Conservation (phyloP, 371 early-diverging fungal species). For the Syncephalis plumigaleata region DNA sequence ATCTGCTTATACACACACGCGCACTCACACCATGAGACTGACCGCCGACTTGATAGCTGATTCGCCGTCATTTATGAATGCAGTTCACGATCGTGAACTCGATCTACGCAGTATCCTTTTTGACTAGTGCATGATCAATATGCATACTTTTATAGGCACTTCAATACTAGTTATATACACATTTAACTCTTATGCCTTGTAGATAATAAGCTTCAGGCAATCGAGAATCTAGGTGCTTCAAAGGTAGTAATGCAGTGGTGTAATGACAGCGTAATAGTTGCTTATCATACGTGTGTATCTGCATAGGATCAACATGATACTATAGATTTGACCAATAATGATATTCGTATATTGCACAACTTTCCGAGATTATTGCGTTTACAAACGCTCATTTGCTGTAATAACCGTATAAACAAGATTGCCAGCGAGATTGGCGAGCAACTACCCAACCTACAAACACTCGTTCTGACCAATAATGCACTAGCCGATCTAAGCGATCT, state of each 20-base stretch:
- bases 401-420: constrained; percentile 73
- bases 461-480: constrained; percentile 75
- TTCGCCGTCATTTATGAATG: constrained; percentile 59
- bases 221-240: constrained; percentile 88
- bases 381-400: constrained; percentile 51
- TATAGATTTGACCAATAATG: constrained; percentile 86
- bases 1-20: too few relatives aligned
- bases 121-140: too few relatives aligned
- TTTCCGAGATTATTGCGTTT: constrained; percentile 76
- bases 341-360: constrained; percentile 63
- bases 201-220: constrained; percentile 72
- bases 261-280: neutral
- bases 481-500: constrained; percentile 68
- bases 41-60: constrained; percentile 57
- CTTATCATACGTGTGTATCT: constrained; percentile 1
- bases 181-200: constrained; percentile 2
- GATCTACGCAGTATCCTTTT: constrained; percentile 58
- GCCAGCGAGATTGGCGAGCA: constrained; percentile 35
- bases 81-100: constrained; percentile 78
- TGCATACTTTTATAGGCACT: neutral
- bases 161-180: neutral
- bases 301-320: constrained; percentile 78
- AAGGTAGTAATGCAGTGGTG: constrained; percentile 29
- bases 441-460: constrained; percentile 56
- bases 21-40: constrained; percentile 60